Evolutionary conservation across 176 grass and related monocot species (phyloP).

Genomic region (Otatea glauca): DNA sequence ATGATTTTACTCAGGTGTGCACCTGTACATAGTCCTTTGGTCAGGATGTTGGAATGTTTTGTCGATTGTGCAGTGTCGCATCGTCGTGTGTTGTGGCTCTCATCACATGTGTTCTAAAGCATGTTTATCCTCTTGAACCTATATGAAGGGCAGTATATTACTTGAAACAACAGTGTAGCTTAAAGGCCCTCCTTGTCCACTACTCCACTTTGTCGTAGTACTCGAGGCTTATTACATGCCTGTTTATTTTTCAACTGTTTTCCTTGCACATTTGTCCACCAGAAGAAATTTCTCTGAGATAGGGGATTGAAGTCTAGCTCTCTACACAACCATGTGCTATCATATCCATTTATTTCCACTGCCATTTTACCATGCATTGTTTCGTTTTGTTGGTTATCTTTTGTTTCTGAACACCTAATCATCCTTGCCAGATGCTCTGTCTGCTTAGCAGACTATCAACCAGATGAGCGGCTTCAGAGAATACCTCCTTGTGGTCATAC

Average conservation of each 20-base stretch:
- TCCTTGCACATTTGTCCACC: neutral
- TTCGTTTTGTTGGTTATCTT: neutral
- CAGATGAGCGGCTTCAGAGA: conserved; percentile 83
- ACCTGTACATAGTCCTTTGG: neutral
- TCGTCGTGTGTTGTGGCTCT: neutral
- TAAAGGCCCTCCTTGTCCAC: neutral
- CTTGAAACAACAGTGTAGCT: neutral
- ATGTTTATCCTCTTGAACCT: conserved; percentile 22
- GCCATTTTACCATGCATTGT: neutral
- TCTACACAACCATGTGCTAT: neutral
- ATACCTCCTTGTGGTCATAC: conserved; percentile 92
- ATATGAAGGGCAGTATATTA: neutral
- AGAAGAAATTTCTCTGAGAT: neutral
- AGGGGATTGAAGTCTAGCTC: neutral
- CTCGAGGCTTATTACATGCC: neutral
- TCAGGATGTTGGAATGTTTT: neutral
- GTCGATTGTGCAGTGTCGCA: neutral
- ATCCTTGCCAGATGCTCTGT: conserved; percentile 75
- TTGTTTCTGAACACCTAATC: conserved; percentile 33
- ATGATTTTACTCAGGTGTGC: conserved; percentile 2
- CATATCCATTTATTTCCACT: neutral
- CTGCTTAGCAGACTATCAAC: conserved; percentile 92
- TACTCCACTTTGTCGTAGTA: neutral
- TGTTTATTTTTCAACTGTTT: neutral
- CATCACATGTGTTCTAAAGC: neutral